These are phyloP conservation scores for Colletotrichum shisoi DNA, from an alignment of 2,329 filamentous ascomycete genomes.

Conservation along the genomic window DNA sequence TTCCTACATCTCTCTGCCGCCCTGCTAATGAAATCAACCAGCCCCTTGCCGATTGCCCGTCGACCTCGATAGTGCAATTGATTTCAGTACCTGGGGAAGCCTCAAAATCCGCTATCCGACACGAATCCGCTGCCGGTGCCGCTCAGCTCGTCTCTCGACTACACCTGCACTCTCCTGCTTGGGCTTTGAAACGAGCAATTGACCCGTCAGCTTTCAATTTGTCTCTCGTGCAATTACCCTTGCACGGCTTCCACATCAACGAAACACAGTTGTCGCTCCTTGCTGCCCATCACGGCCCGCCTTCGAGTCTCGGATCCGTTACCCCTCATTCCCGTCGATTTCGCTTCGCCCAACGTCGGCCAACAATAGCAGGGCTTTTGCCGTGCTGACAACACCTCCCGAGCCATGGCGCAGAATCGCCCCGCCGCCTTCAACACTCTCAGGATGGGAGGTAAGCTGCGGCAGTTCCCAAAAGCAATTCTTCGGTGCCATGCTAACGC, in stretches of 20 bases:
- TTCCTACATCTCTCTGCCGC: conserved; percentile 1
- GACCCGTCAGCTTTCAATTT: conserved; percentile 13
- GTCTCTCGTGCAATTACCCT: conserved; percentile 25
- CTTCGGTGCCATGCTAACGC: conserved; percentile 27
- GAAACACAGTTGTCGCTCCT: conserved; percentile 11
- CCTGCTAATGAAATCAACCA: conserved; percentile 28
- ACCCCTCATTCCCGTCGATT: conserved; percentile 44
- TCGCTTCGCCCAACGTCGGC: conserved; percentile 39
- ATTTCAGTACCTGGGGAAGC: conserved; percentile 3
- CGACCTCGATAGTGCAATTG: conserved; percentile 22
- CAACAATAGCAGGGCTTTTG: conserved; percentile 38
- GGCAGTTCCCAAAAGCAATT: conserved; percentile 32
- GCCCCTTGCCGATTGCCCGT: conserved; percentile 13
- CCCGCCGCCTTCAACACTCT: conserved; percentile 85
- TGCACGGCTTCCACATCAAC: conserved; percentile 20
- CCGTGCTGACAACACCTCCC: conserved; percentile 39
- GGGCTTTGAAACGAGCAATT: conserved; percentile 31
- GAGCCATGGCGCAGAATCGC: conserved; percentile 84
- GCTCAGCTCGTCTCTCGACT: conserved; percentile 19
- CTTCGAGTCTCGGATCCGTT: conserved; percentile 43
- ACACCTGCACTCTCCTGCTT: background rate
- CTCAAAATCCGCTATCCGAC: conserved; percentile 19
- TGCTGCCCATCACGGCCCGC: conserved; percentile 52
- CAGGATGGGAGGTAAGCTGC: conserved; percentile 92
- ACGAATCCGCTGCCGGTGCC: conserved; percentile 27